Percentiles rank a stretch among this genome's conserved stretches.
phyloP scores from a whole-genome alignment of 1,139 yeast species.

The Protomyces arabidopsidicola region DNA sequence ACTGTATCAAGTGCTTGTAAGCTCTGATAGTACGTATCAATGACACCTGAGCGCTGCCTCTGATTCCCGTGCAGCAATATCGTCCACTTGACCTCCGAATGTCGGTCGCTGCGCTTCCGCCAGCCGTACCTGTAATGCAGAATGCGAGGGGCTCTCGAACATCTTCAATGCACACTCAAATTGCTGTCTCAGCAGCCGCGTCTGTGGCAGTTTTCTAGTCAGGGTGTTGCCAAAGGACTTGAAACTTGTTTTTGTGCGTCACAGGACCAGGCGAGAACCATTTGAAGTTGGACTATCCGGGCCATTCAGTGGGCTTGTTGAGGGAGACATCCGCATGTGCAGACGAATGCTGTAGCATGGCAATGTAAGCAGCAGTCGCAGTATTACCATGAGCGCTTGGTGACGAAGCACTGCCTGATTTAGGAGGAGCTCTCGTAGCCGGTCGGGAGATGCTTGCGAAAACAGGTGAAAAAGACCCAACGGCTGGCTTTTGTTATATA shows the following conservation, averaged over 20 bases:
- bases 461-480: background rate
- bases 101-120: background rate
- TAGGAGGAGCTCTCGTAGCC: background rate
- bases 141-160: background rate
- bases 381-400: background rate
- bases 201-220: background rate
- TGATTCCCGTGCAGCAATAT: background rate
- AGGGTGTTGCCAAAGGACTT: background rate
- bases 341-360: background rate
- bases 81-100: background rate
- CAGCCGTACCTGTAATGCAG: background rate
- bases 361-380: background rate
- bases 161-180: background rate
- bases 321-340: background rate
- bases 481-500: background rate
- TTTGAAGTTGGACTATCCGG: background rate
- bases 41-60: conserved; percentile 9
- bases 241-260: background rate
- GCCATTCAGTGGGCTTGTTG: background rate
- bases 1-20: background rate
- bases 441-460: background rate
- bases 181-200: background rate
- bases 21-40: background rate
- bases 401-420: background rate
- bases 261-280: background rate